Conservation (phyloP, 73 alveolate species). For the Blepharisma japonicum region DNA sequence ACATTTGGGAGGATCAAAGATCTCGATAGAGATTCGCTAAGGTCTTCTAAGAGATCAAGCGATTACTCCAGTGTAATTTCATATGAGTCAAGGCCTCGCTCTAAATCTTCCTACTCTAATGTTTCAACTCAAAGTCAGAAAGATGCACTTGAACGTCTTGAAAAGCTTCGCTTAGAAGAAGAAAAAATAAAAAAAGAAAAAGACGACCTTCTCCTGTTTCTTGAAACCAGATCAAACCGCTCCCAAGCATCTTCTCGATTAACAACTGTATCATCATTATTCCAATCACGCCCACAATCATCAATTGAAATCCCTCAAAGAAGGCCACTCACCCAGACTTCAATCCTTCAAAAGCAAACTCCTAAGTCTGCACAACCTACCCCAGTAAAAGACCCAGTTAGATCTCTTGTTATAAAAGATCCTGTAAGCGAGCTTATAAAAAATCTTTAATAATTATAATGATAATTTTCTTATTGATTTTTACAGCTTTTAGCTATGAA, state of each 20-base stretch:
- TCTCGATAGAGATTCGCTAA: neutral
- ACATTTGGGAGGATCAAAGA: slow-evolving; percentile 26
- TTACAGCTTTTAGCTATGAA: too few relatives aligned
- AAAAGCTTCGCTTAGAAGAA: slow-evolving; percentile 11
- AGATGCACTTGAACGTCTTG: slow-evolving; percentile 4
- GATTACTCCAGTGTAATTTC: neutral
- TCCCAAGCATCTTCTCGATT: neutral
- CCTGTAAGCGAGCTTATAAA: too few relatives aligned
- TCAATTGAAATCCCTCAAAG: too few relatives aligned
- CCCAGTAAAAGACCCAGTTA: too few relatives aligned
- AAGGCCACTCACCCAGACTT: too few relatives aligned
- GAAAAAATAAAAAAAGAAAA: slow-evolving; percentile 30
- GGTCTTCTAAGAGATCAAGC: neutral
- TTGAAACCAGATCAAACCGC: neutral
- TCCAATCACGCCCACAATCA: too few relatives aligned
- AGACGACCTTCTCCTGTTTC: neutral
- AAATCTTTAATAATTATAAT: too few relatives aligned
- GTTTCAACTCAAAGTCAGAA: slow-evolving; percentile 19
- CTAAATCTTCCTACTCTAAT: neutral
- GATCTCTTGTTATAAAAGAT: too few relatives aligned
- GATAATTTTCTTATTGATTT: too few relatives aligned
- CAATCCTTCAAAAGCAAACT: too few relatives aligned
- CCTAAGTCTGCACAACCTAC: too few relatives aligned
- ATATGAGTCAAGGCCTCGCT: neutral
- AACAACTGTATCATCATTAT: neutral